Base-by-base conservation (phyloP, 2,329 filamentous ascomycete genomes). In the Botrytis fabae region DNA sequence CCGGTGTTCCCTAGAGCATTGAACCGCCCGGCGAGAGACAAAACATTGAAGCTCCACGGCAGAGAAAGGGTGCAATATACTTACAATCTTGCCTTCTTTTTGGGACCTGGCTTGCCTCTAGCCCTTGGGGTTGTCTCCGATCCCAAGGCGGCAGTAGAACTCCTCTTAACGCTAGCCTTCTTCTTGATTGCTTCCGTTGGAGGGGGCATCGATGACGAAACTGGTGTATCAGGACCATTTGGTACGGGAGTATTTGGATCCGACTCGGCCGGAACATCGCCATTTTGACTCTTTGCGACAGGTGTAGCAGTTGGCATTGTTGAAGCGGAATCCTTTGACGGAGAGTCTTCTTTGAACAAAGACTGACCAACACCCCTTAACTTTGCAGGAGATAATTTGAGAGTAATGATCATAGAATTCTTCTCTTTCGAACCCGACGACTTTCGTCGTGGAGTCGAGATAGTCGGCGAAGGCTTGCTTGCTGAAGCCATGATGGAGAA, bases 41-140 rank as follows among this genome's bases (percentile, higher is more conserved):
- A 35, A 57, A 38, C 32, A 44, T 42, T 68, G 35, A 22, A 32
- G 35, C 9, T 28, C 38, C 25, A 57, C 42, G 25, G 18, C 20
- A 32, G 69, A 40, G 20, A 48, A 62, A n/a, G 16, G 10, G 35
- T 48, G 46, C 42, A 59, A 70, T 70, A 57, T 73, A 92, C 94
- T 85, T 92, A 98, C 95, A 97, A 84, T 86, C 92, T 91, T 77
- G 93, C 91, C 85, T 97, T 97, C 89, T 98, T 97, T 89, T 98
- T 98, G 0, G 95, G 95, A 10, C 95, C 95, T 10, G 96, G 95
- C 85, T 97, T 97, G 81, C 92, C 92, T 81, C 93, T 86, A 71
- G 91, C 86, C 82, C 93, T 94, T n/a, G 91, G 85, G 40, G 85
- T 80, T 48, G 85, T 86, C 76, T 95, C 93, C 79, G 84, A 83